These are phyloP conservation scores for Scedosporium boydii DNA, from an alignment of 2,329 filamentous ascomycete species.

Conservation along the genomic window DNA sequence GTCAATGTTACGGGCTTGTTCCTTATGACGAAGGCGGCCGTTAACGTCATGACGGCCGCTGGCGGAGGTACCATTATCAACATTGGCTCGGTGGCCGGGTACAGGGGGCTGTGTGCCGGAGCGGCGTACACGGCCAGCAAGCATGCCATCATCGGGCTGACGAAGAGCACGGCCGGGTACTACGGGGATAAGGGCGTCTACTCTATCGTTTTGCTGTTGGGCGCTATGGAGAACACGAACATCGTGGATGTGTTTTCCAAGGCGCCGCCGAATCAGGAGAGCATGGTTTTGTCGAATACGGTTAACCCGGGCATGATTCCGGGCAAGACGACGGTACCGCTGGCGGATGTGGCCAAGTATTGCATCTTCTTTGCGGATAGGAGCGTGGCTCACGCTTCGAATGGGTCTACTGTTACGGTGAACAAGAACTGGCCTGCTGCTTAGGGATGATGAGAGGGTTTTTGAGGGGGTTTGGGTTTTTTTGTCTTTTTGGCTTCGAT, in stretches of 20 bases:
- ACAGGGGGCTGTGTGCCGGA: conserved; percentile 29
- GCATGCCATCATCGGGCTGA: conserved; percentile 43
- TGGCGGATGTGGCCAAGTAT: conserved; percentile 29
- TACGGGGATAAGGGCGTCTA: conserved; percentile 46
- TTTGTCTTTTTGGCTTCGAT: no score
- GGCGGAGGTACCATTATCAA: conserved; percentile 40
- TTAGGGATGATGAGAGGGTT: conserved; percentile 7
- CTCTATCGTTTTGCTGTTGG: conserved; percentile 39
- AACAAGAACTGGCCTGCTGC: conserved; percentile 27
- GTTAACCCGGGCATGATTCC: conserved; percentile 19
- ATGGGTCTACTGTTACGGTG: conserved; percentile 22
- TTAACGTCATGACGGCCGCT: conserved; percentile 21
- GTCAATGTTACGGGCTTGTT: conserved; percentile 49
- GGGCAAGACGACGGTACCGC: conserved; percentile 18
- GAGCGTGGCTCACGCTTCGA: conserved; percentile 20
- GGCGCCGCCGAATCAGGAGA: conserved; percentile 22
- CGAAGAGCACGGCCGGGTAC: conserved; percentile 46
- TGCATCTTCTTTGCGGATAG: conserved; percentile 24
- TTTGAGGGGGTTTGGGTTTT: no score
- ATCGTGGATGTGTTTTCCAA: conserved; percentile 33
- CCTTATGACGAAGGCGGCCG: conserved; percentile 39
- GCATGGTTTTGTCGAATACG: conserved; percentile 16
- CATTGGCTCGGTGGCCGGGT: conserved; percentile 36
- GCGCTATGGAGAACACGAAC: conserved; percentile 43
- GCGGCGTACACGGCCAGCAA: conserved; percentile 44